Percentiles rank a stretch among this genome's conserved stretches.
Conservation (phyloP, 768 basidiomycete genomes). For the Mycena epipterygia region DNA sequence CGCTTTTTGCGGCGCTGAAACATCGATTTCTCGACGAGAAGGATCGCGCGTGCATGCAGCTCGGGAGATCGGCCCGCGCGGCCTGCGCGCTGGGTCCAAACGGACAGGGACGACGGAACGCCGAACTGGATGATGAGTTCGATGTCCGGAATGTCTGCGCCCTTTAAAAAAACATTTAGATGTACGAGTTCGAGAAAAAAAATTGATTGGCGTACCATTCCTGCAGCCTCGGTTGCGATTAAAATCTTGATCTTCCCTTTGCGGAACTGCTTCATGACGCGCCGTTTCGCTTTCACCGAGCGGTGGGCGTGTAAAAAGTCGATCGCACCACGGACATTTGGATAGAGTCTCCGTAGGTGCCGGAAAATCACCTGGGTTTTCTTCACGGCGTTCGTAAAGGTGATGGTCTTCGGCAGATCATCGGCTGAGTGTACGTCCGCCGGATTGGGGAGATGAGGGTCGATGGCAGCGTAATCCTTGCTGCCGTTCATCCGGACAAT, state of each 20-base stretch:
- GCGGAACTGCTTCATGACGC: constrained; percentile 39
- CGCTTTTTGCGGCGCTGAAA: constrained; percentile 41
- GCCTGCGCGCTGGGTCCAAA: constrained; percentile 50
- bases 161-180: constrained; percentile 33
- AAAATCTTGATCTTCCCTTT: constrained; percentile 42
- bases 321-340: constrained; percentile 31
- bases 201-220: constrained; percentile 47
- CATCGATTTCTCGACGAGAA: constrained; percentile 46
- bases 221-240: constrained; percentile 51
- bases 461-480: constrained; percentile 18
- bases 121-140: constrained; percentile 52
- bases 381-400: constrained; percentile 40
- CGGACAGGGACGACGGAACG: constrained; percentile 45
- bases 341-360: constrained; percentile 33
- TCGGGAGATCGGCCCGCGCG: constrained; percentile 41
- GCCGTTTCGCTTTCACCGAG: constrained; percentile 34
- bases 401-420: constrained; percentile 26
- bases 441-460: constrained; percentile 5
- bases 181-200: background rate
- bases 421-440: background rate
- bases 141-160: constrained; percentile 53
- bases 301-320: constrained; percentile 44
- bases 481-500: constrained; percentile 11
- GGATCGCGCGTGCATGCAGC: constrained; percentile 43
- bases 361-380: constrained; percentile 34